Base-by-base conservation (phyloP, 805 yeast species). In the Yamadazyma sp. region DNA sequence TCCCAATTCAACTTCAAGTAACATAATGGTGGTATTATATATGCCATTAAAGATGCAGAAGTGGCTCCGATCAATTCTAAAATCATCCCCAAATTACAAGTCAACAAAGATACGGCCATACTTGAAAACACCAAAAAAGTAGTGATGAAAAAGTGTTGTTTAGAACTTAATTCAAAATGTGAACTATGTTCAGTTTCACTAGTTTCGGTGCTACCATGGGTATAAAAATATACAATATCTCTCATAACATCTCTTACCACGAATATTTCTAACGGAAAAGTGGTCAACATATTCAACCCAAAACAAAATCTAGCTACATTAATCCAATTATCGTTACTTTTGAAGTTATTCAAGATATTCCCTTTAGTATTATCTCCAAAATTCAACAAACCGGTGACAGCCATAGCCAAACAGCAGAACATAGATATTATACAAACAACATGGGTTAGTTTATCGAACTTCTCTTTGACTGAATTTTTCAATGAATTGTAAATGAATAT, bases 41-140 rank as follows among this genome's bases (percentile, higher is more conserved):
- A 89, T 0, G 98, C 97, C 82, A 91, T 81, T 24, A 85, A 66
- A 13, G 95, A 86, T 0, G 97, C 97, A 0, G 95, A 83, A 0
- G 95, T 83, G 0, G 96, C 89, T 2, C 98, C 98, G 21, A 87
- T 88, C 3, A 89, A 69, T 53, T 91, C 97, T 26, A 89, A 67
- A 19, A 91, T 81, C 9, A 93, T 84, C 1, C 98, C 98, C 37
- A 89, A 67, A 45, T 88, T 86, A 52, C 96, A 89, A 0, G 96
- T 86, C 38, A 79, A 60, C 21, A 91, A 62, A 0, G 97, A 73
- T 2, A 87, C 80, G 0, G 75, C 50, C 89, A 88, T 83, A 0
- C 95, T 82, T 0, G 75, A 40, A 19, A 81, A 61, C 1, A 85
- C 84, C 30, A 86, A 58, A 0, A 70, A 48, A 0, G 87, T 73